Percentiles rank a stretch among this genome's conserved stretches.
Conservation (phyloP, 129 eudicot genomes). For the Sambucus nigra region DNA sequence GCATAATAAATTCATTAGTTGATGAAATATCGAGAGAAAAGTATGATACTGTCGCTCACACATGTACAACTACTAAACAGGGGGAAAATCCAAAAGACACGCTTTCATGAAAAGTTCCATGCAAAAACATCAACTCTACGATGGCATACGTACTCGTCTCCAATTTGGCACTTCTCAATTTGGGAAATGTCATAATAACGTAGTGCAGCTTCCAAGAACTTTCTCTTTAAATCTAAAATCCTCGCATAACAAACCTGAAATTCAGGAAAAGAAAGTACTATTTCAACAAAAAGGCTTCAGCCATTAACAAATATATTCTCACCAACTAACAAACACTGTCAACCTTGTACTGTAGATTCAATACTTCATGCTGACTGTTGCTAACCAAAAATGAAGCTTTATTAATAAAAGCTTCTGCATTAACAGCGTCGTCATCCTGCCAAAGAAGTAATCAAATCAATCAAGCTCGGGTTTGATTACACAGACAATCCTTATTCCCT, state of each 20-base stretch:
- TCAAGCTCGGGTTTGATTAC: background rate
- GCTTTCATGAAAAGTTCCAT: too few relatives aligned
- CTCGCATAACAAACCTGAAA: constrained; percentile 91
- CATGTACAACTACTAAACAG: too few relatives aligned
- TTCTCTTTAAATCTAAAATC: constrained; percentile 87
- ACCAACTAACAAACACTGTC: constrained; percentile 6
- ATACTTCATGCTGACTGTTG: constrained; percentile 86
- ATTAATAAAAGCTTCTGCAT: constrained; percentile 94
- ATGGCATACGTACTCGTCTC: constrained; percentile 72
- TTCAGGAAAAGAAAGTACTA: background rate
- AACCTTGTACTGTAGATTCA: constrained; percentile 95
- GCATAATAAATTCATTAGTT: too few relatives aligned
- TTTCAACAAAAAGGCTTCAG: constrained; percentile 4
- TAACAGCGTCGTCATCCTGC: constrained; percentile 95
- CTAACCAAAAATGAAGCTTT: constrained; percentile 95
- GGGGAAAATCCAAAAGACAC: too few relatives aligned
- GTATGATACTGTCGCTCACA: too few relatives aligned
- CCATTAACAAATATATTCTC: constrained; percentile 2
- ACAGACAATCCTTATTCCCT: background rate
- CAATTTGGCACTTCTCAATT: constrained; percentile 81
- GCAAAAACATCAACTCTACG: constrained; percentile 1
- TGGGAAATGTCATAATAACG: constrained; percentile 94
- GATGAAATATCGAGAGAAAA: too few relatives aligned
- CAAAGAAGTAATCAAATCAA: constrained; percentile 16
- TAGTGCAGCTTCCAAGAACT: constrained; percentile 96